Conservation (phyloP, 2,329 filamentous ascomycete species). For the Lasiodiplodia sp. region DNA sequence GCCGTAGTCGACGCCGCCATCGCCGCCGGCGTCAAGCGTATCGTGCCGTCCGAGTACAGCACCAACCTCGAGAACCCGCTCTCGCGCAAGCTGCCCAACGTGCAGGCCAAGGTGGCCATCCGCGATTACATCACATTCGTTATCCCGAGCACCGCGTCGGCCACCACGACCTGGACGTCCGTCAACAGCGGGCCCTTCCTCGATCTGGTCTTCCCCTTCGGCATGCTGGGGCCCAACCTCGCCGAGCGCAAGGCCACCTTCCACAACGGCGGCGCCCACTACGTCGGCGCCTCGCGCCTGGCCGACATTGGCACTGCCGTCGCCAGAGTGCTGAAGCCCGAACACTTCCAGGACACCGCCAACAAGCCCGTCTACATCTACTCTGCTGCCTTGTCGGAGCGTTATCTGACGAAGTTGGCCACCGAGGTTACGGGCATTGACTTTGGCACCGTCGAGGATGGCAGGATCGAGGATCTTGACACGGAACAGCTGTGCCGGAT, state of each 20-base stretch:
- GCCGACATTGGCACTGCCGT: constrained; percentile 1
- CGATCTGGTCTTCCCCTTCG: neutral
- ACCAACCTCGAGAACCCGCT: constrained; percentile 30
- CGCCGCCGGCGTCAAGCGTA: constrained; percentile 43
- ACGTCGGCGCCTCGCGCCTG: neutral
- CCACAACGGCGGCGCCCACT: constrained; percentile 12
- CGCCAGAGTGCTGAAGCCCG: neutral
- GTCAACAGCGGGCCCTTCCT: constrained; percentile 7
- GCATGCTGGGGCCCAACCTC: neutral
- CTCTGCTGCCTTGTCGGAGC: constrained; percentile 3
- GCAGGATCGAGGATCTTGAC: neutral
- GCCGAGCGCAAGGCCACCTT: neutral
- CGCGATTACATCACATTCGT: constrained; percentile 28
- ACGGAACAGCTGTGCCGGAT: neutral
- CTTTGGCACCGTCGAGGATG: constrained; percentile 2
- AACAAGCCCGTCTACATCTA: constrained; percentile 8
- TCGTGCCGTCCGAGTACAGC: constrained; percentile 45
- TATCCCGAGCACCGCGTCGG: neutral
- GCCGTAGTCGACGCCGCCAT: constrained; percentile 45
- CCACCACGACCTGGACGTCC: neutral
- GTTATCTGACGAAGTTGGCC: neutral
- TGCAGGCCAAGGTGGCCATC: constrained; percentile 31
- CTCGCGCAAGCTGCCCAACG: constrained; percentile 29
- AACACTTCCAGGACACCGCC: neutral
- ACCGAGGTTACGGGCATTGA: neutral